Evolutionary conservation across 2,329 filamentous ascomycete species (phyloP), one percentile per base, ranked within the genome.

Genomic region (Beauveria australis): DNA sequence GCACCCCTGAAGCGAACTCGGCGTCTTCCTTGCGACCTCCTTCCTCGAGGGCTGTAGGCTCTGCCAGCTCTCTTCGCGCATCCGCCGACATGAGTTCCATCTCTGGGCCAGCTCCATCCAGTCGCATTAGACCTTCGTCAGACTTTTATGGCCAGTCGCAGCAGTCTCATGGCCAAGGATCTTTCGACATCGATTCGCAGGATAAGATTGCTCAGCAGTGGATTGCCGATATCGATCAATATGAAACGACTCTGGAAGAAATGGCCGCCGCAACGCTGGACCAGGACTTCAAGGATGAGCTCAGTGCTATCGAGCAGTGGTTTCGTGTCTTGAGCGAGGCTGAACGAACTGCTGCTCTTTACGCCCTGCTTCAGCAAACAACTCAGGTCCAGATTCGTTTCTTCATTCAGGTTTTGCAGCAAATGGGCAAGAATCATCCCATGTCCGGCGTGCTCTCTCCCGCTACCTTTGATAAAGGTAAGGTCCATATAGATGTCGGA

Each of bases 271-370:
- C 94, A 30, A 97, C 94, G n/a, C 80, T 97, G 59, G 94, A 99
- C 72, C 94, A 99, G 78, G 94, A 99, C 72, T 99, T 99, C 81
- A 99, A 99, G 79, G 94, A 97, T 75, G 94, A 99, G 76, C 84
- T 99, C 63, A 97, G 92, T 72, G 94, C 94, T 67, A 99, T 99
- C 71, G 94, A 99, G 78, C 94, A 99, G 79, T 99, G 94, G 94
- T 99, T 99, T 76, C 89, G 92, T 64, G 94, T 99, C 59, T 80
- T 99, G 65, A 97, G 93, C 71, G 94, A 97, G 77, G 92, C 94
- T 30, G 94, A 99, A 77, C 85, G 94, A 64, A 99, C 94, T 22
- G 94, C 94, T 64, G 94, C 94, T 53, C 78, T 97, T 62, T 99
- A 99, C 74, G 93, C 94, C 63, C 80, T 99, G 67, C 81, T 99